Base-by-base conservation (phyloP, 257 asterid genomes). In the Nicotiana tabacum region DNA sequence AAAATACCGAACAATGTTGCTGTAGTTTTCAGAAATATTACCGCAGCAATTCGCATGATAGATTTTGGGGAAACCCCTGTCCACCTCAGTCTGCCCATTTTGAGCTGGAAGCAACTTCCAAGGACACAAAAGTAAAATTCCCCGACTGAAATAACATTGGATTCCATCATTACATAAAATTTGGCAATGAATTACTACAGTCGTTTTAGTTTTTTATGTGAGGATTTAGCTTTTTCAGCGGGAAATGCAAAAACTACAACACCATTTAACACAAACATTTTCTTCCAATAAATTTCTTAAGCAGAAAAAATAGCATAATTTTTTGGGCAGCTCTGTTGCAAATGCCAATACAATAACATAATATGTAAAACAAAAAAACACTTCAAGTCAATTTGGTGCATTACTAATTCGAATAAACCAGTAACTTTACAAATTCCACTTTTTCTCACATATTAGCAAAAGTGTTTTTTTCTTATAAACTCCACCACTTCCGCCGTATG, bases 41-140 rank as follows among this genome's bases (percentile, higher is more conserved):
- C 97, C 95, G 76, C 72, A 79, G 87, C 56, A 48, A 66, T 90
- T 43, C 80, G 88, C 67, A 87, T 58, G 66, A 85, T 70, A 8
- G 88, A 88, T 83, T 85, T 85, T 57, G 91, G 77, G 56, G 90
- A 82, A 68, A 85, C 86, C 15, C 90, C 55, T 6, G 86, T 66
- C 85, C 90, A 83, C 77, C 81, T 86, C 66, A 82, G 64, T 77
- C 88, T 82, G 32, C 90, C 81, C 91, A 88, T 88, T 85, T 66
- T 48, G 69, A 81, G 62, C 69, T 68, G 27, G 24, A 61, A 64
- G 53, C 37, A 18, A 58, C 6, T 69, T 12, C 60, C 8, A 80
- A 68, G 51, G 30, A n/a, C 77, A 33, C 64, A 16, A 29, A 17
- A 27, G 55, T 35, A 10, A 60, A 78, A 11, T 16, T 67, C 32